Conservation (phyloP, 306 rosid species). For the Begonia peltatifolia region DNA sequence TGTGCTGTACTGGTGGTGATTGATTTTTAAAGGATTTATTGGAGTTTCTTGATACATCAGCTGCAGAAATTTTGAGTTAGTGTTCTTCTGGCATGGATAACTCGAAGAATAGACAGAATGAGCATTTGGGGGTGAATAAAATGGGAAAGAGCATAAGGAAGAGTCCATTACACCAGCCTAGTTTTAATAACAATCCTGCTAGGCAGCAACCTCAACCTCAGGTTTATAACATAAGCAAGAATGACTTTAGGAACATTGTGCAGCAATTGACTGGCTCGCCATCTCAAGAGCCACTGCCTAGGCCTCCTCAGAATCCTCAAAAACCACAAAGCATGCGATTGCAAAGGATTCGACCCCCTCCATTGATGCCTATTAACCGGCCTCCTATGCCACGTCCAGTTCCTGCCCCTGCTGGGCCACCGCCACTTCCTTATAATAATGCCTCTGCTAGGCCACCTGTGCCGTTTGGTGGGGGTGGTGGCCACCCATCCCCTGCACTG, state of each 20-base stretch:
- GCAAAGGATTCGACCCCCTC: slow-evolving; percentile 92
- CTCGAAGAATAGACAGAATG: slow-evolving; percentile 53
- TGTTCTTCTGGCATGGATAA: slow-evolving; percentile 39
- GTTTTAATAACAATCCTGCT: slow-evolving; percentile 44
- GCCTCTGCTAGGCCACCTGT: slow-evolving; percentile 33
- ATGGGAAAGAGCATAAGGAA: slow-evolving; percentile 83
- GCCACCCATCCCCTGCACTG: slow-evolving; percentile 41
- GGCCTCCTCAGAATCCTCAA: slow-evolving; percentile 59
- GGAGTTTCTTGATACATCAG: no score
- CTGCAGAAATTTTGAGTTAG: no score
- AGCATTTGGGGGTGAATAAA: slow-evolving; percentile 82
- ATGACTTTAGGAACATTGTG: slow-evolving; percentile 79
- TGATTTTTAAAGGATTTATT: no score
- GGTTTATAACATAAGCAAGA: slow-evolving; percentile 92
- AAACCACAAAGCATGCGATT: slow-evolving; percentile 75
- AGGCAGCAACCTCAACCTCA: slow-evolving; percentile 93
- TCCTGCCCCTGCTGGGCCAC: slow-evolving; percentile 35
- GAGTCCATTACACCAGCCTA: slow-evolving; percentile 87
- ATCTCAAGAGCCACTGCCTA: slow-evolving; percentile 61
- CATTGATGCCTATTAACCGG: slow-evolving; percentile 54
- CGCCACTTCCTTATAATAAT: slow-evolving; percentile 37
- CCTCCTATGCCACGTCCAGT: slow-evolving; percentile 35
- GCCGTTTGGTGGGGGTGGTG: slow-evolving; percentile 17
- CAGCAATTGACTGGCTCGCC: slow-evolving; percentile 97
- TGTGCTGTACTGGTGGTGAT: no score